These are phyloP conservation scores for Fusarium musae DNA, from an alignment of 2,329 filamentous ascomycete species.

Conservation along the genomic window DNA sequence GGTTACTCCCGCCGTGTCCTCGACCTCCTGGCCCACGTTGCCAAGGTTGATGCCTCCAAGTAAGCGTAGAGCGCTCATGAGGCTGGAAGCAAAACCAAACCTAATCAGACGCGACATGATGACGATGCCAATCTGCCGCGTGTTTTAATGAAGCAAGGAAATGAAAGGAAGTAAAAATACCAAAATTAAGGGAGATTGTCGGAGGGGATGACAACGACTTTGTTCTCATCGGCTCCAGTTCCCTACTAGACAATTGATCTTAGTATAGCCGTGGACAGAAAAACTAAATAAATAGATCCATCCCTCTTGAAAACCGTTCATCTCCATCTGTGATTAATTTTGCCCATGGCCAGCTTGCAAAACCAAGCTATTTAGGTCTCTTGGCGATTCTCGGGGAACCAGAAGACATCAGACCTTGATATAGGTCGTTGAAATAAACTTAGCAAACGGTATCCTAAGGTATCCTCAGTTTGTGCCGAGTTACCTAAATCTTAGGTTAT, in stretches of 20 bases:
- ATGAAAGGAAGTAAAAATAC: constrained; percentile 40
- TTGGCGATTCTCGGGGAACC: not conserved
- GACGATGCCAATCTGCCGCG: constrained; percentile 20
- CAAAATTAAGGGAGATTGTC: constrained; percentile 40
- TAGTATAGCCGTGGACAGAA: constrained; percentile 43
- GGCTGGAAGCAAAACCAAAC: constrained; percentile 40
- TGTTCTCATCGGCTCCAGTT: constrained; percentile 36
- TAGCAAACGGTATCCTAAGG: not conserved
- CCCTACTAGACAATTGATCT: constrained; percentile 36
- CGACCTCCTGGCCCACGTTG: constrained; percentile 81
- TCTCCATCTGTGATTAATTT: not conserved
- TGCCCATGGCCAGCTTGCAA: not conserved
- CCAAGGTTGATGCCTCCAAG: constrained; percentile 76
- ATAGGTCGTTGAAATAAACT: not conserved
- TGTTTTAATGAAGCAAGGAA: constrained; percentile 43
- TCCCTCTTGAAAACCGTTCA: constrained; percentile 33
- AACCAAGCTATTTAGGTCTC: not conserved
- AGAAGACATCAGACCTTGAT: not conserved
- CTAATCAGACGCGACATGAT: constrained; percentile 36
- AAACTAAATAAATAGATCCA: constrained; percentile 37
- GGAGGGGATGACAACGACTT: constrained; percentile 39
- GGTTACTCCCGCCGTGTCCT: constrained; percentile 97
- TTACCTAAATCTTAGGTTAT: not conserved
- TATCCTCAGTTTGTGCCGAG: not conserved
- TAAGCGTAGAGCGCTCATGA: constrained; percentile 49